Conservation (phyloP, 1,284 basidiomycete species). For the Melampsora occidentalis region DNA sequence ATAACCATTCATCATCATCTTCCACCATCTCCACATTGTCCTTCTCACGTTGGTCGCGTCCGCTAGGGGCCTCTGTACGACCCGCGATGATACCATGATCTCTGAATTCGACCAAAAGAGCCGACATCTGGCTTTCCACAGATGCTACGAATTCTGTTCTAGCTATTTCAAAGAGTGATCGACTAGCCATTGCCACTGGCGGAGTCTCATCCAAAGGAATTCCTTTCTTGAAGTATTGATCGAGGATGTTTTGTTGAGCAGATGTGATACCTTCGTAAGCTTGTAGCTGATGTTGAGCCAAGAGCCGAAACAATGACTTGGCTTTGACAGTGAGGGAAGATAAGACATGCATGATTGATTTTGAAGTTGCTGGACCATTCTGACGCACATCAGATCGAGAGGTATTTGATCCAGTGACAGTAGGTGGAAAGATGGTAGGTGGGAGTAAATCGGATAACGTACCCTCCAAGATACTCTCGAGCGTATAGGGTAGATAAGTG, state of each 20-base stretch:
- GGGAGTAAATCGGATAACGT: conserved; percentile 48
- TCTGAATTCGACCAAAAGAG: conserved; percentile 78
- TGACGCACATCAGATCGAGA: conserved; percentile 62
- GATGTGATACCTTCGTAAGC: conserved; percentile 18
- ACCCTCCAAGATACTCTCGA: conserved; percentile 58
- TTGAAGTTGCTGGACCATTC: conserved; percentile 56
- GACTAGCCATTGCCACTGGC: conserved; percentile 44
- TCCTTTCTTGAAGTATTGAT: conserved; percentile 27
- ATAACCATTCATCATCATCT: conserved; percentile 59
- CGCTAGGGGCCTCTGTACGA: conserved; percentile 55
- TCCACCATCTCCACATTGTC: conserved; percentile 58
- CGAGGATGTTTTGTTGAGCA: conserved; percentile 41
- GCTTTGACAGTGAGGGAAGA: conserved; percentile 81
- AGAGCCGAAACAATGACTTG: conserved; percentile 51
- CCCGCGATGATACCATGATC: conserved; percentile 77
- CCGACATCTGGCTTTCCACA: conserved; percentile 74
- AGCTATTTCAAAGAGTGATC: conserved; percentile 55
- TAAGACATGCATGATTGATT: conserved; percentile 74
- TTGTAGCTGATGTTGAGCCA: conserved; percentile 45
- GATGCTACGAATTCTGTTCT: conserved; percentile 79
- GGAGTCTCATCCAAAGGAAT: conserved; percentile 53
- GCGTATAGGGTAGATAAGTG: conserved; percentile 74
- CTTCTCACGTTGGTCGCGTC: conserved; percentile 53
- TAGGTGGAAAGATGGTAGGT: conserved; percentile 56
- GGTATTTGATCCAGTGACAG: conserved; percentile 51